phyloP scores from a whole-genome alignment of 768 basidiomycete genomes.

The Xanthoconium stramineum region DNA sequence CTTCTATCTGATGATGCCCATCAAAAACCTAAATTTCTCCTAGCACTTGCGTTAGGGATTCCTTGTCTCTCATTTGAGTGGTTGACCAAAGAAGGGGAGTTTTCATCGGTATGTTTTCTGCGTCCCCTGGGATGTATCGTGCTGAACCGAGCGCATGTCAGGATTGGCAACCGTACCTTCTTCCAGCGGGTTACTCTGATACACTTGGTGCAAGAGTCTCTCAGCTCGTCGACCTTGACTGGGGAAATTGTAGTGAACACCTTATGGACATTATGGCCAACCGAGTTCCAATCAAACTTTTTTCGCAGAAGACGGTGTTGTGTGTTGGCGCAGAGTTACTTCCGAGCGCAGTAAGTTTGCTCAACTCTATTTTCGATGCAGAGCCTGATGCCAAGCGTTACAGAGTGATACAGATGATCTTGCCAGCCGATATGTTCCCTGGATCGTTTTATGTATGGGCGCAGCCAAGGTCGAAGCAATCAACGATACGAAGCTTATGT shows the following conservation, averaged over 20 bases:
- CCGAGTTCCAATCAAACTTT: conserved; percentile 53
- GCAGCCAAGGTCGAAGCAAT: conserved; percentile 68
- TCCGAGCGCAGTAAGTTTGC: conserved; percentile 31
- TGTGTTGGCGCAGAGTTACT: conserved; percentile 59
- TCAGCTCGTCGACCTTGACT: conserved; percentile 47
- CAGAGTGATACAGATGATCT: conserved; percentile 14
- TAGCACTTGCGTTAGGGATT: conserved; percentile 81
- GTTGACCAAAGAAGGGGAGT: conserved; percentile 33
- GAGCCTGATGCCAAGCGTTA: background rate
- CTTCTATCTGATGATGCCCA: conserved; percentile 62
- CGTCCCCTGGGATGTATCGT: conserved; percentile 1
- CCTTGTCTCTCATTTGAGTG: conserved; percentile 70
- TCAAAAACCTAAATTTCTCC: conserved; percentile 76
- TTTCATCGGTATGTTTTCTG: conserved; percentile 23
- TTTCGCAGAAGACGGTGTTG: conserved; percentile 52
- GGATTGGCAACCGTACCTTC: conserved; percentile 64
- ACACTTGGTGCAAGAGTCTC: conserved; percentile 40
- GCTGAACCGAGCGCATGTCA: conserved; percentile 22
- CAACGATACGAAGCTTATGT: conserved; percentile 36
- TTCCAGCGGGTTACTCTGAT: conserved; percentile 48
- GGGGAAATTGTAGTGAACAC: conserved; percentile 49
- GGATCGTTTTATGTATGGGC: conserved; percentile 77
- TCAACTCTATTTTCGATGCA: too few relatives aligned
- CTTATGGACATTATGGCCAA: conserved; percentile 59
- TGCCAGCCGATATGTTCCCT: conserved; percentile 48